Conservation (phyloP, 192 early-diverging fungal species). For the Neocallimastix lanati region DNA sequence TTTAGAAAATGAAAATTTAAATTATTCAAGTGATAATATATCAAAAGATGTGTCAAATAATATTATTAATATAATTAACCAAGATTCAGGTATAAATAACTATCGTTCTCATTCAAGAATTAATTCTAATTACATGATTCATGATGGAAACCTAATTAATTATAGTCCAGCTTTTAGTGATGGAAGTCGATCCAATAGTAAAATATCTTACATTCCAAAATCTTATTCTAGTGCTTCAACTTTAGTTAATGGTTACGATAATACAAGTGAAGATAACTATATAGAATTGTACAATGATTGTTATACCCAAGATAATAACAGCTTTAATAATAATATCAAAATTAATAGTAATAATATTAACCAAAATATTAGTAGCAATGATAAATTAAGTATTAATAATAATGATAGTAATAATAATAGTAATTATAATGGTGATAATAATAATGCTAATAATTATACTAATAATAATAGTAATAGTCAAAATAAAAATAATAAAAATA, state of each 20-base stretch:
- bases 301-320: not conserved
- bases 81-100: too few species aligned
- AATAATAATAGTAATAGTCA: not conserved
- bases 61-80: too few species aligned
- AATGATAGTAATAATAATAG: not conserved
- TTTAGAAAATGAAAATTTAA: too few species aligned
- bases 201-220: not conserved
- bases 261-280: not conserved
- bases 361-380: not conserved
- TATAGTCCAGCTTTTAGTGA: too few species aligned
- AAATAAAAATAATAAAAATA: not conserved
- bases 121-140: too few species aligned
- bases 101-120: too few species aligned
- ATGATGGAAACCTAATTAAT: too few species aligned
- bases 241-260: not conserved
- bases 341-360: not conserved
- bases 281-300: too few species aligned
- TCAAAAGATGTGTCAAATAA: too few species aligned
- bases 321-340: not conserved
- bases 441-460: too few species aligned
- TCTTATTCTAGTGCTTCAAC: not conserved
- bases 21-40: too few species aligned
- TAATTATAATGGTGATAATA: not conserved
- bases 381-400: not conserved
- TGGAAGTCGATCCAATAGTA: too few species aligned